A percentile compares a stretch with the other conserved stretches of the same genome.
phyloP scores from a whole-genome alignment of 75 land plant species.

The Cupressus sempervirens region DNA sequence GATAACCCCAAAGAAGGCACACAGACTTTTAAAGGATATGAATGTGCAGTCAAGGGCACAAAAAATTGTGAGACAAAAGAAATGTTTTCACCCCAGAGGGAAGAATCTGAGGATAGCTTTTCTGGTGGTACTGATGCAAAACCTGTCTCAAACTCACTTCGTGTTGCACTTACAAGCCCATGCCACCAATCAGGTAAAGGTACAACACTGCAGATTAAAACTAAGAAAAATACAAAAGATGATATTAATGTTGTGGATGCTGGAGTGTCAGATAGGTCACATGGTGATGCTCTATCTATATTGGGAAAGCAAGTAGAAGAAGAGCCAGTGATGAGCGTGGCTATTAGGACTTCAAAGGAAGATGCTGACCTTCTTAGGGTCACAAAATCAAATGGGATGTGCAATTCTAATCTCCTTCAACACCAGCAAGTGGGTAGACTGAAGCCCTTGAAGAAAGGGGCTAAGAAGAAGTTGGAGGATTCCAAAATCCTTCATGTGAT shows the following conservation, averaged over 20 bases:
- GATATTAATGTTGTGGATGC: neutral
- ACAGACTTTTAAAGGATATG: neutral
- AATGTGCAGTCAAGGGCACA: neutral
- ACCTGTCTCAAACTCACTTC: neutral
- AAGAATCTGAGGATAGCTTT: neutral
- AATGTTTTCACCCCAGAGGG: neutral
- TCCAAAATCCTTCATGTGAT: slow-evolving; percentile 14
- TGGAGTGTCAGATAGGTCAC: neutral
- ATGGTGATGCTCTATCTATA: neutral
- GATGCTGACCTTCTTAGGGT: neutral
- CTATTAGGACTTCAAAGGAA: neutral
- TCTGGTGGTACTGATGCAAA: slow-evolving; percentile 5
- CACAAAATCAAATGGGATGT: neutral
- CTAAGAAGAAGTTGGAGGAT: slow-evolving; percentile 15
- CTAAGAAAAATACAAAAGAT: neutral
- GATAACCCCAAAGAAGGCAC: neutral
- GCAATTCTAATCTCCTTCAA: neutral
- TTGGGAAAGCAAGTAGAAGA: neutral
- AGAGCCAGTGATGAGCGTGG: neutral
- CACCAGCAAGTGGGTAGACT: neutral
- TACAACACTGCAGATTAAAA: neutral
- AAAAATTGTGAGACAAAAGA: neutral
- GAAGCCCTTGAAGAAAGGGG: slow-evolving; percentile 16
- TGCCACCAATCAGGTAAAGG: slow-evolving; percentile 1
- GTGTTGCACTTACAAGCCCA: neutral